Evolutionary conservation across 192 early-diverging fungal genomes (phyloP).

Genomic region (Chytriomyces sp.): DNA sequence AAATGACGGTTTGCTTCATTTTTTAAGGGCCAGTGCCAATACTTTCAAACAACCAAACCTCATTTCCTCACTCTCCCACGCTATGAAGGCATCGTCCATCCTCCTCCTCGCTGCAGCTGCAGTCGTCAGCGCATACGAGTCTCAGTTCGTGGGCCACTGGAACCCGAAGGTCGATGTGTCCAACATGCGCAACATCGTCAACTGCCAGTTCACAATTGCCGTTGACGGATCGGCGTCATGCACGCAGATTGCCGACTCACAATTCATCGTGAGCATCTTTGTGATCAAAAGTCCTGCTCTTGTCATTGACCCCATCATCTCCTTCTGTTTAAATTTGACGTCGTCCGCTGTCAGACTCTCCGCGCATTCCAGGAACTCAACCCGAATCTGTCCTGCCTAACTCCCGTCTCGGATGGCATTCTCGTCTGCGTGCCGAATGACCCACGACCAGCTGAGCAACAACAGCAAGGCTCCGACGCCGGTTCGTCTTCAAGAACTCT

Average conservation of each 20-base stretch:
- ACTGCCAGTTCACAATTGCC: slow-evolving; percentile 11
- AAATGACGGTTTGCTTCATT: not conserved
- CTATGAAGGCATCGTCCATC: not conserved
- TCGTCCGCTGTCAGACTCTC: not conserved
- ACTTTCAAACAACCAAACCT: not conserved
- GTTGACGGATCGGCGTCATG: slow-evolving; percentile 52
- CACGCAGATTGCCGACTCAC: slow-evolving; percentile 59
- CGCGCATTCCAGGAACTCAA: not conserved
- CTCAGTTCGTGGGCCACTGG: not conserved
- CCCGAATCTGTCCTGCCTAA: not conserved
- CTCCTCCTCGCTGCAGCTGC: not conserved
- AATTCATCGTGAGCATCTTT: not conserved
- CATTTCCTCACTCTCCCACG: not conserved
- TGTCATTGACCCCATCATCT: no score
- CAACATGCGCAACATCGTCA: not conserved
- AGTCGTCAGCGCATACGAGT: not conserved
- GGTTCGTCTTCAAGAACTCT: not conserved
- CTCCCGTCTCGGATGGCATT: not conserved
- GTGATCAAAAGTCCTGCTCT: no score
- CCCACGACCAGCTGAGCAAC: not conserved
- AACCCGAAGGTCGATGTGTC: not conserved
- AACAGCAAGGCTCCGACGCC: not conserved
- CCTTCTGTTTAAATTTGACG: no score
- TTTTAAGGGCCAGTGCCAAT: not conserved
- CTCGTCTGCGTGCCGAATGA: not conserved